Evolutionary conservation across 73 alveolate species (phyloP), one percentile per base, ranked within the genome.

Genomic region (Blepharisma japonicum): DNA sequence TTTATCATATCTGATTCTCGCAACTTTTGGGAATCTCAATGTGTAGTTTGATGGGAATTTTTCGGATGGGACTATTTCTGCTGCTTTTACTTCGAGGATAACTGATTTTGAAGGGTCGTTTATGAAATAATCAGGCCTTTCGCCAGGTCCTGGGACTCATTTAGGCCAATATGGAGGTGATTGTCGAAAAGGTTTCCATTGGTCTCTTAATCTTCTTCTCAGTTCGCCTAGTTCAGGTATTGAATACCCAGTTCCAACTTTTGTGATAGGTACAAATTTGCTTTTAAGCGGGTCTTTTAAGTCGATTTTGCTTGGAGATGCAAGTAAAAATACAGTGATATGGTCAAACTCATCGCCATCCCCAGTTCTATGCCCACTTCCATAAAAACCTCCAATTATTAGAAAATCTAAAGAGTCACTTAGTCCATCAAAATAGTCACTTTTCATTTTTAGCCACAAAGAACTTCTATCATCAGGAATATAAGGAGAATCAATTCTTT

Each of bases 311-410:
- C 87, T 87, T 0, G 83, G 87, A 11, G 92, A 90, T n/a, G 98
- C 99, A 76, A 89, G 83, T 53, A 96, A 82, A 80, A 94, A 96
- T n/a, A 95, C 97, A 21, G 94, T 90, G 8, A 94, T 79, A 83
- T 90, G 94, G 74, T 92, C 97, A 54, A 92, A 90, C 77, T 91
- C 94, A 71, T 84, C 82, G 53, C 92, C 92, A 6, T 51, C 87
- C 0, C 91, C 96, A 20, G 89, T 90, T 74, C 98, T 87, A 86
- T 94, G 84, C 70, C 95, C 95, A 21, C 80, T 71, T 6, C 99
- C 99, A 83, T 87, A 96, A 83, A 90, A 96, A 0, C 98, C 99
- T 45, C 99, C 99, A 45, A 96, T 93, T 6, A 96, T 88, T 18
- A 96, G 71, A 71, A 94, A 81, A 87, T 96, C 99, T 49, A 95